A percentile compares a stretch with the other conserved stretches of the same genome.
Evolutionary conservation across 1,139 yeast genomes (phyloP).

Genomic region (Lodderomyces parapsilosis): DNA sequence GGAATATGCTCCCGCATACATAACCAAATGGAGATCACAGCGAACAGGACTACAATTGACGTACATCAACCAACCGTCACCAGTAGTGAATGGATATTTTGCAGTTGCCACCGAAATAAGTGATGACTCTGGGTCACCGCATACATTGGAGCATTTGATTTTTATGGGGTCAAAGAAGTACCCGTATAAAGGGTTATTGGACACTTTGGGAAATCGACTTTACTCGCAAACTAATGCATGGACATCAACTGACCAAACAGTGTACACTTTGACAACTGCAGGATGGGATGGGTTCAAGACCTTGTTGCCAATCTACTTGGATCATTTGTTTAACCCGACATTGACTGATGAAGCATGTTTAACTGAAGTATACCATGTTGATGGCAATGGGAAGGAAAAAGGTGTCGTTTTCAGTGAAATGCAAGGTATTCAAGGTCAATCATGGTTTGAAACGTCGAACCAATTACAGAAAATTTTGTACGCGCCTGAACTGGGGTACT

Average conservation of each 20-base stretch:
- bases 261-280: conserved; percentile 85
- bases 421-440: conserved; percentile 87
- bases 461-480: conserved; percentile 64
- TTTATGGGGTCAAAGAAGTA: conserved; percentile 91
- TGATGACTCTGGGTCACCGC: conserved; percentile 91
- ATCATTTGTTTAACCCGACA: conserved; percentile 83
- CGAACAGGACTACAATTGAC: conserved; percentile 84
- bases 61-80: conserved; percentile 77
- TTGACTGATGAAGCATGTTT: conserved; percentile 86
- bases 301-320: conserved; percentile 84
- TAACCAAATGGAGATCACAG: conserved; percentile 68
- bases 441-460: conserved; percentile 69
- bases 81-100: conserved; percentile 88
- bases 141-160: conserved; percentile 89
- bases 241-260: conserved; percentile 97
- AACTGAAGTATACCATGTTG: conserved; percentile 94
- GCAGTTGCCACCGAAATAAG: conserved; percentile 92
- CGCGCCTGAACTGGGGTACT: conserved; percentile 55
- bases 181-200: conserved; percentile 91
- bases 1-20: conserved; percentile 60
- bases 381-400: conserved; percentile 85
- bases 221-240: conserved; percentile 93
- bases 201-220: conserved; percentile 79
- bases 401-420: conserved; percentile 98
- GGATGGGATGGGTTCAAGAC: conserved; percentile 95